Percentiles rank a stretch among this genome's conserved stretches.
Evolutionary conservation across 148 eudicot species (phyloP).

Genomic region (Rhododendron ovatum): DNA sequence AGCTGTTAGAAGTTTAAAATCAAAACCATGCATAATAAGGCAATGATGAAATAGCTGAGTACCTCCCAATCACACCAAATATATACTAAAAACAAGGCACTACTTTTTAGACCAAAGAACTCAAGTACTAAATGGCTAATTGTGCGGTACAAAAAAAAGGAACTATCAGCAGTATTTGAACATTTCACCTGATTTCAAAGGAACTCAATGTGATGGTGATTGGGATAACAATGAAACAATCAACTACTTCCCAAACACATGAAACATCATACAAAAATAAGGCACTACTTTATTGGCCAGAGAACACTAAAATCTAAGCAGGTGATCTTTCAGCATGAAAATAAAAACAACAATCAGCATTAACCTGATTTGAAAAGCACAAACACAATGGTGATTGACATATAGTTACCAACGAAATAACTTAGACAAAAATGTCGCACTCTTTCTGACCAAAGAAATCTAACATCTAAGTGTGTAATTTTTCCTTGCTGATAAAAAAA

Average conservation of each 20-base stretch:
- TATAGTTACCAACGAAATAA: neutral
- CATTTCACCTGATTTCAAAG: neutral
- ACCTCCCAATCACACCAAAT: neutral
- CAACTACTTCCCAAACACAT: neutral
- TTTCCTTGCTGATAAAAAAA: neutral
- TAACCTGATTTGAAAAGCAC: neutral
- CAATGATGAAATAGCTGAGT: neutral
- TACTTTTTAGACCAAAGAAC: neutral
- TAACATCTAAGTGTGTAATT: neutral
- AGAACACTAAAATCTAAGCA: neutral
- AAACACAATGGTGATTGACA: neutral
- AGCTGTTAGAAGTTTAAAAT: constrained; percentile 28
- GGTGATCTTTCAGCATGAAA: neutral
- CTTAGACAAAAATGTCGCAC: neutral
- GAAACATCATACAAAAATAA: neutral
- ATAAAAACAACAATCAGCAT: neutral
- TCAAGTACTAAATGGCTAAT: neutral
- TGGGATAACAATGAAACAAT: neutral
- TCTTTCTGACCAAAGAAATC: neutral
- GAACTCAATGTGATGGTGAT: neutral
- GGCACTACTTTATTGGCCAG: neutral
- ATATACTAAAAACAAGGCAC: neutral
- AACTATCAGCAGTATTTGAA: neutral
- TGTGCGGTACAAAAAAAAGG: neutral
- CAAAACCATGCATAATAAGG: neutral